Conservation (phyloP, 805 yeast species). For the Barnettozyma californica region DNA sequence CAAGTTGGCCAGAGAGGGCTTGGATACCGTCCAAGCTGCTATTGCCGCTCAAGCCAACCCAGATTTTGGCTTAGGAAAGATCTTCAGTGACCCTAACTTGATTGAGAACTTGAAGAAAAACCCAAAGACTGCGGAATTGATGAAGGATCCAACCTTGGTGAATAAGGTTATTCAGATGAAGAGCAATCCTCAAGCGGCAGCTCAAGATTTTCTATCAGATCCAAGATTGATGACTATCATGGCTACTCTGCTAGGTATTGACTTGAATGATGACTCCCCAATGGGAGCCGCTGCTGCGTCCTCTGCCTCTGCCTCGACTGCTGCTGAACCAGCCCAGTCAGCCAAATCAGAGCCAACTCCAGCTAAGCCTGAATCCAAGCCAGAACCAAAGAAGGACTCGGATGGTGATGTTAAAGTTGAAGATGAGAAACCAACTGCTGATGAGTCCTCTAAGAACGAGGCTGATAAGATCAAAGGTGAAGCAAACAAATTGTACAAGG, state of each 20-base stretch:
- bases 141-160: conserved; percentile 84
- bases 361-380: conserved; percentile 22
- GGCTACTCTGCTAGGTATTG: conserved; percentile 82
- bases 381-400: conserved; percentile 30
- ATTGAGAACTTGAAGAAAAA: conserved; percentile 69
- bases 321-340: conserved; percentile 23
- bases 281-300: conserved; percentile 13
- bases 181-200: conserved; percentile 69
- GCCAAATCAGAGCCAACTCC: conserved; percentile 21
- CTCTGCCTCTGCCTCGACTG: conserved; percentile 21
- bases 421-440: conserved; percentile 19
- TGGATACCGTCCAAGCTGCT: conserved; percentile 63
- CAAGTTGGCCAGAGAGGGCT: conserved; percentile 82
- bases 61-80: conserved; percentile 69
- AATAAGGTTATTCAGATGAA: conserved; percentile 57
- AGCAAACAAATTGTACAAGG: conserved; percentile 84
- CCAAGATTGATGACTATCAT: conserved; percentile 85
- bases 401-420: conserved; percentile 30
- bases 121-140: conserved; percentile 81
- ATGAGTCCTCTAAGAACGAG: conserved; percentile 31
- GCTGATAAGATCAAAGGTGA: conserved; percentile 74
- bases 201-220: conserved; percentile 67
- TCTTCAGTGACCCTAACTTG: conserved; percentile 77
- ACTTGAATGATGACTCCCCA: conserved; percentile 39
- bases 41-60: conserved; percentile 45